Conservation (phyloP, 225 moss, liverwort and hornwort genomes). For the Sphagnum tenellum region DNA sequence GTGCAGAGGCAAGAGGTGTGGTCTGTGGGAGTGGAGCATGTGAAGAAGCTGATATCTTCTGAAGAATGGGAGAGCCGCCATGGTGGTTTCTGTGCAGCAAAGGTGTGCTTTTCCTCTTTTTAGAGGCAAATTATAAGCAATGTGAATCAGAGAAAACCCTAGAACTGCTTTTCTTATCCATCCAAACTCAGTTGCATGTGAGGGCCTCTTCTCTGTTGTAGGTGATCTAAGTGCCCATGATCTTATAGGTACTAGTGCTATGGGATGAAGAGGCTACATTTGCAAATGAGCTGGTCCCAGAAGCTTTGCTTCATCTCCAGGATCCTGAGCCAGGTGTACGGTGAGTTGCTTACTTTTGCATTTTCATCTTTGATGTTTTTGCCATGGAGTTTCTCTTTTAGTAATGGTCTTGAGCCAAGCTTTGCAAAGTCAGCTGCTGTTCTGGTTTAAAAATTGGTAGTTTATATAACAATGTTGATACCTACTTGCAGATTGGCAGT, state of each 20-base stretch:
- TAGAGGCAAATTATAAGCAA: too few relatives aligned
- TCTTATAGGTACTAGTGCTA: slow-evolving; percentile 42
- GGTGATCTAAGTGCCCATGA: not conserved
- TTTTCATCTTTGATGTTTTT: slow-evolving; percentile 1
- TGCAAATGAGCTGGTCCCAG: slow-evolving; percentile 40
- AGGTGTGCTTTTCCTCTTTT: slow-evolving; percentile 21
- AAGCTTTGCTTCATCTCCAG: slow-evolving; percentile 52
- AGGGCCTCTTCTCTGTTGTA: not conserved
- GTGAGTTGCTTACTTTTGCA: slow-evolving; percentile 33
- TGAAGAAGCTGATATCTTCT: slow-evolving; percentile 46
- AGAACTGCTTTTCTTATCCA: too few relatives aligned
- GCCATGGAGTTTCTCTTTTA: too few relatives aligned
- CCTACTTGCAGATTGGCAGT: slow-evolving; percentile 50
- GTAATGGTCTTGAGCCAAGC: too few relatives aligned
- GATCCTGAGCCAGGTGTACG: slow-evolving; percentile 71
- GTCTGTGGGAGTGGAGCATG: slow-evolving; percentile 24
- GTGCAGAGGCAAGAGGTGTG: slow-evolving; percentile 32
- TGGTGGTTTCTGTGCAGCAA: slow-evolving; percentile 63
- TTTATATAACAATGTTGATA: slow-evolving; percentile 4
- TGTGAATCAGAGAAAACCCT: too few relatives aligned
- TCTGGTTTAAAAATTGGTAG: too few relatives aligned
- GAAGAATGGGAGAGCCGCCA: slow-evolving; percentile 62
- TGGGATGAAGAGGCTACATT: slow-evolving; percentile 31
- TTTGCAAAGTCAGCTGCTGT: too few relatives aligned
- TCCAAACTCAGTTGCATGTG: too few relatives aligned